Conservation (phyloP, 352 stramenopile genomes). For the Phytopythium boreale region DNA sequence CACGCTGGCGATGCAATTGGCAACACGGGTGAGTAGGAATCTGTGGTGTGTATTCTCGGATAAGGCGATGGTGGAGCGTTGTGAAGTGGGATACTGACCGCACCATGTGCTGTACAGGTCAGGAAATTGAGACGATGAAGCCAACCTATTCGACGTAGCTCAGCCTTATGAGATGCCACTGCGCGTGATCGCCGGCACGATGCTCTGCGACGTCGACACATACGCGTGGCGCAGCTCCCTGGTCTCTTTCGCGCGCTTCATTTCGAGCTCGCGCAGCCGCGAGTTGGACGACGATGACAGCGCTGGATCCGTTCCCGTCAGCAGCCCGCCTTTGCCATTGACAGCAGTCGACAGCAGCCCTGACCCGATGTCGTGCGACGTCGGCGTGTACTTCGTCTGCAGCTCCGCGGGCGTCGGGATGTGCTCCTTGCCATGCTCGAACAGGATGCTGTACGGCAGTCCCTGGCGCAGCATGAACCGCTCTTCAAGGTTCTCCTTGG, state of each 20-base stretch:
- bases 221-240: conserved; percentile 43
- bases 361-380: conserved; percentile 49
- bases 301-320: background rate
- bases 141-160: no score
- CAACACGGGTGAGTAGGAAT: background rate
- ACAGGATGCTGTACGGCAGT: conserved; percentile 70
- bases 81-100: background rate
- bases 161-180: conserved; percentile 1
- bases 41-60: background rate
- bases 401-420: conserved; percentile 40
- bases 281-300: background rate
- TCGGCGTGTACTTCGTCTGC: conserved; percentile 48
- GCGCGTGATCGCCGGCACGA: conserved; percentile 32
- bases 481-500: conserved; percentile 46
- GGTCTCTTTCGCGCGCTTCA: conserved; percentile 33
- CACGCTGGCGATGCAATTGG: background rate
- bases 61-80: background rate
- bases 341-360: conserved; percentile 13
- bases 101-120: background rate
- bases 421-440: conserved; percentile 59
- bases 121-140: background rate
- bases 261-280: conserved; percentile 25
- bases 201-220: conserved; percentile 51
- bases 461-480: conserved; percentile 49
- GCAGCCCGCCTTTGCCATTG: conserved; percentile 4